These are phyloP conservation scores for Mycena rebaudengoi DNA, from an alignment of 768 basidiomycete species.

Conservation along the genomic window DNA sequence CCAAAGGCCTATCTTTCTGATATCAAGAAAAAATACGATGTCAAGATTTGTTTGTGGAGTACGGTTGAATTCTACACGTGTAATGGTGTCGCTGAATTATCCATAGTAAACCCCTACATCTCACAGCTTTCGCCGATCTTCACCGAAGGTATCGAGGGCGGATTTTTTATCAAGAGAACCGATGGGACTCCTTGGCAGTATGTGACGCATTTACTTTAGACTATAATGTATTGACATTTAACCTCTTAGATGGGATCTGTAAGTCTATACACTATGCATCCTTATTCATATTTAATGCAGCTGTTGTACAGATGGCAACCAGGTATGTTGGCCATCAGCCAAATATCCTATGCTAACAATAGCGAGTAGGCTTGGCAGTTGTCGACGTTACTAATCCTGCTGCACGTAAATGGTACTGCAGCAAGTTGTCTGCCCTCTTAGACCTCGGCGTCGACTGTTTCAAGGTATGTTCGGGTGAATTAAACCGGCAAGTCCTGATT, in stretches of 20 bases:
- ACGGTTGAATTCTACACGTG: constrained; percentile 22
- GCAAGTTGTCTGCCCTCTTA: constrained; percentile 57
- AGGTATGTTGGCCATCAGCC: no score
- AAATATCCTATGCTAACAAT: no score
- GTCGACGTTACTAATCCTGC: constrained; percentile 69
- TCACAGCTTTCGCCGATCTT: constrained; percentile 76
- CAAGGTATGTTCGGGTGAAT: constrained; percentile 50
- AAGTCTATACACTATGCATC: neutral
- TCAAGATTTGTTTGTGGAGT: constrained; percentile 82
- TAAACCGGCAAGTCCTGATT: neutral
- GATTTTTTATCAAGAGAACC: constrained; percentile 73
- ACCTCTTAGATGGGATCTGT: constrained; percentile 56
- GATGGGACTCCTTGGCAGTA: constrained; percentile 77
- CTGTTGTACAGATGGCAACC: constrained; percentile 58
- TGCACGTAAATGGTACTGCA: constrained; percentile 63
- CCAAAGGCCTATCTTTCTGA: constrained; percentile 69
- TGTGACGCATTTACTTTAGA: constrained; percentile 36
- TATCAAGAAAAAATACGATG: constrained; percentile 68
- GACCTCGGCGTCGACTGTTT: constrained; percentile 66
- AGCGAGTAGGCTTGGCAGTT: no score
- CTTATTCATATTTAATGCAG: neutral
- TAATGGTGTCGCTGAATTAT: neutral
- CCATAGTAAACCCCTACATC: constrained; percentile 75
- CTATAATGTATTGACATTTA: neutral
- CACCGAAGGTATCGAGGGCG: constrained; percentile 71